A percentile compares a stretch with the other conserved stretches of the same genome.
phyloP scores from a whole-genome alignment of 1,139 yeast species.

The Yamadazyma dendronema region DNA sequence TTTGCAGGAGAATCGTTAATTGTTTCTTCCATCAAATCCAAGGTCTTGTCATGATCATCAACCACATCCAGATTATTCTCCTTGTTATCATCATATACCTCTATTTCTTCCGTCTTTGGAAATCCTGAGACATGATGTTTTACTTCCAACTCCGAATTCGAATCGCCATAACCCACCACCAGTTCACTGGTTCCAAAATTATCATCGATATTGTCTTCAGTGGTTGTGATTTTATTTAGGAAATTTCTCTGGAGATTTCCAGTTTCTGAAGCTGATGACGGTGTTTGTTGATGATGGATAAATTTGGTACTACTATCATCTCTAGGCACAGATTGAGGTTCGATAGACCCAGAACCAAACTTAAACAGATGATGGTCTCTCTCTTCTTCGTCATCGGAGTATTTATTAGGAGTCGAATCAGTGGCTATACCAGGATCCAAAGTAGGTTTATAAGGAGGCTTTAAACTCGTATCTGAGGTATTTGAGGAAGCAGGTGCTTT shows the following conservation, averaged over 20 bases:
- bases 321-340: no score
- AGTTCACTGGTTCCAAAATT: slow-evolving; percentile 10
- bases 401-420: no score
- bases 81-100: slow-evolving; percentile 4
- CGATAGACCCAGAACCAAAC: background rate
- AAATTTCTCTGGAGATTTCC: slow-evolving; percentile 22
- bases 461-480: background rate
- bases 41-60: slow-evolving; percentile 9
- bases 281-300: slow-evolving; percentile 3
- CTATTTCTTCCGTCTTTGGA: slow-evolving; percentile 7
- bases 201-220: slow-evolving; percentile 34
- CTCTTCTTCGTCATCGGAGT: background rate
- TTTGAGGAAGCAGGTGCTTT: background rate
- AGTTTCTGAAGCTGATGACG: slow-evolving; percentile 10
- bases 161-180: slow-evolving; percentile 5
- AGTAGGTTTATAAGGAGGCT: slow-evolving; percentile 20
- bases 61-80: no score
- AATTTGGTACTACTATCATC: no score
- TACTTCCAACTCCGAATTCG: slow-evolving; percentile 3
- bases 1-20: slow-evolving; percentile 8
- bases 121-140: slow-evolving; percentile 7
- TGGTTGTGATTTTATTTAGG: slow-evolving; percentile 33
- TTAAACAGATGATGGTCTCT: background rate
- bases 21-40: slow-evolving; percentile 10
- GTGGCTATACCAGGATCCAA: slow-evolving; percentile 43